A percentile compares a stretch with the other conserved stretches of the same genome.
Evolutionary conservation across 257 asterid genomes (phyloP).

Genomic region (Nicotiana undulata): DNA sequence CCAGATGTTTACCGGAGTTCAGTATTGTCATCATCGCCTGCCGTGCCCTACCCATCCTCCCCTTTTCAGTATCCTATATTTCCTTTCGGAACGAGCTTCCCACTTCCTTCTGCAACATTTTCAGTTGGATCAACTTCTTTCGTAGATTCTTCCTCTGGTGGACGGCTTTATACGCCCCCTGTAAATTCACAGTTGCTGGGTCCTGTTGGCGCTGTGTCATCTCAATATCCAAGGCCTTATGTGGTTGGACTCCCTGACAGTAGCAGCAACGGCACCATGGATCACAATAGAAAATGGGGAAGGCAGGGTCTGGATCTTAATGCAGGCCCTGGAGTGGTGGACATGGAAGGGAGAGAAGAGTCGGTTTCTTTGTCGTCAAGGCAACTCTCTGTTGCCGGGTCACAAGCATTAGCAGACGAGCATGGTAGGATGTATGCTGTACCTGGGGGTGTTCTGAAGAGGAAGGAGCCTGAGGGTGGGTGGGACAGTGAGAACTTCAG

Average conservation of each 20-base stretch:
- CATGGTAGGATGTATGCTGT: slow-evolving; percentile 46
- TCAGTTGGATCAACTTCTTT: slow-evolving; percentile 37
- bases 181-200: slow-evolving; percentile 53
- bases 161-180: slow-evolving; percentile 48
- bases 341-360: slow-evolving; percentile 57
- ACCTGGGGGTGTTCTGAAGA: slow-evolving; percentile 49
- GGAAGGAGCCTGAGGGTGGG: slow-evolving; percentile 83
- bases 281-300: slow-evolving; percentile 59
- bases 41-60: slow-evolving; percentile 28
- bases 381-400: slow-evolving; percentile 50
- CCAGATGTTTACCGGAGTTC: slow-evolving; percentile 76
- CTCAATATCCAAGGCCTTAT: slow-evolving; percentile 70
- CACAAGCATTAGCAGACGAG: slow-evolving; percentile 60
- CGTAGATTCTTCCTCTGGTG: slow-evolving; percentile 36
- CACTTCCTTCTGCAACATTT: slow-evolving; percentile 52
- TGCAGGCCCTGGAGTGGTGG: slow-evolving; percentile 67
- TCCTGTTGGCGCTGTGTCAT: slow-evolving; percentile 41
- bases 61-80: slow-evolving; percentile 18
- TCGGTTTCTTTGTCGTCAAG: slow-evolving; percentile 36
- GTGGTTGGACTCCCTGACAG: slow-evolving; percentile 43
- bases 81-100: slow-evolving; percentile 41
- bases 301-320: slow-evolving; percentile 79
- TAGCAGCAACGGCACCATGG: slow-evolving; percentile 34
- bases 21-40: slow-evolving; percentile 78
- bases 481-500: slow-evolving; percentile 61